Conservation (phyloP, 1,284 basidiomycete species). For the Mycena citricolor region DNA sequence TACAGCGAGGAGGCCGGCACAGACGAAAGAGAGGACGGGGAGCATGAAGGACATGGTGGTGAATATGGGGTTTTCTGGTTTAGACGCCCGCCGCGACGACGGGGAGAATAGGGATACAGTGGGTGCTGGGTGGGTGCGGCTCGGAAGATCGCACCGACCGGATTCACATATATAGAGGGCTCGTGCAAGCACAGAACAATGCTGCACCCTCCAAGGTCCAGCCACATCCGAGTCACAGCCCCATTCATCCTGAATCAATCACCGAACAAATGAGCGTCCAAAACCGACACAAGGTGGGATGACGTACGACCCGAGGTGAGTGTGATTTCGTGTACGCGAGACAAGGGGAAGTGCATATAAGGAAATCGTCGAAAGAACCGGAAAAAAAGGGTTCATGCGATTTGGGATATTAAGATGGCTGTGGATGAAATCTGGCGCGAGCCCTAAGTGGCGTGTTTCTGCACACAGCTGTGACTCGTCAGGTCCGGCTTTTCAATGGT, state of each 20-base stretch:
- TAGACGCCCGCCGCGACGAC: not conserved
- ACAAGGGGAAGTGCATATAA: conserved; percentile 9
- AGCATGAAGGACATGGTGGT: conserved; percentile 28
- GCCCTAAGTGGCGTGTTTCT: too few relatives aligned
- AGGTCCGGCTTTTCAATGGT: too few relatives aligned
- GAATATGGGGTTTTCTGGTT: not conserved
- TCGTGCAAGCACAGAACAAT: too few relatives aligned
- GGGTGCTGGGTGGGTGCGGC: conserved; percentile 12
- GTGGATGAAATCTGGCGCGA: too few relatives aligned
- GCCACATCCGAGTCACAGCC: conserved; percentile 1
- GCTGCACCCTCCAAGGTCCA: conserved; percentile 16
- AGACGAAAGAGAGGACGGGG: conserved; percentile 37
- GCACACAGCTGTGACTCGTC: too few relatives aligned
- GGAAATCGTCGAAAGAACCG: conserved; percentile 10
- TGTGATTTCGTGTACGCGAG: not conserved
- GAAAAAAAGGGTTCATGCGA: too few relatives aligned
- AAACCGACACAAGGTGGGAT: conserved; percentile 15
- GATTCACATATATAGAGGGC: conserved; percentile 13
- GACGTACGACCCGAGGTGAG: not conserved
- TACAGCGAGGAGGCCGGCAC: conserved; percentile 36
- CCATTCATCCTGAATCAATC: not conserved
- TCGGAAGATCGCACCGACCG: conserved; percentile 2
- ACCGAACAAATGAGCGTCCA: conserved; percentile 13
- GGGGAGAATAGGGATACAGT: conserved; percentile 8
- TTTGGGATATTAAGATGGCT: too few relatives aligned